A percentile compares a stretch with the other conserved stretches of the same genome.
These are phyloP conservation scores for Carex arenaria DNA, from an alignment of 202 grass and related monocot genomes.

Conservation along the genomic window DNA sequence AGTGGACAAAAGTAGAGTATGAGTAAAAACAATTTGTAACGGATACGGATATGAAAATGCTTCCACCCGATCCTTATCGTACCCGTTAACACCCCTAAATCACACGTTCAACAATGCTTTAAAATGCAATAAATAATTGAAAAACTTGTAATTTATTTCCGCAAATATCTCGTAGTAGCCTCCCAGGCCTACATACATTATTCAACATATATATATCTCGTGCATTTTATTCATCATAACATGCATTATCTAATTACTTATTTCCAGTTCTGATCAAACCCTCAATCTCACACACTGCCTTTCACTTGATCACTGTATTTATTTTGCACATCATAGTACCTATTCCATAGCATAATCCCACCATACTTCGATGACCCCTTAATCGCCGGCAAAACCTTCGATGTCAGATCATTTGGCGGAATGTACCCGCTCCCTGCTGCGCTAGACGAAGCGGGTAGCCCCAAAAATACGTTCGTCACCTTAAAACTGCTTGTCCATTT, in stretches of 20 bases:
- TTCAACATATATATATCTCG: neutral
- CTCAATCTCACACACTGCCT: slow-evolving; percentile 18
- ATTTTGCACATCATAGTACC: too few relatives aligned
- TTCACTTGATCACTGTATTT: too few relatives aligned
- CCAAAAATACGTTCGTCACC: slow-evolving; percentile 38
- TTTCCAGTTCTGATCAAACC: neutral
- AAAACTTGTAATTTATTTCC: too few relatives aligned
- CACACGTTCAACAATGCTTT: too few relatives aligned
- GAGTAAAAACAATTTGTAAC: too few relatives aligned
- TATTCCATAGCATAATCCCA: slow-evolving; percentile 61
- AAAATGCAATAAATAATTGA: too few relatives aligned
- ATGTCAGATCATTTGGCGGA: slow-evolving; percentile 34
- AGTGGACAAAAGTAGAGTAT: too few relatives aligned
- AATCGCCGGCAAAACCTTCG: slow-evolving; percentile 40
- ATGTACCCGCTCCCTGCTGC: slow-evolving; percentile 53
- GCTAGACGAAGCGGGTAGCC: slow-evolving; percentile 34
- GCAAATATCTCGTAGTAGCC: neutral
- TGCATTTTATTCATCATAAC: neutral
- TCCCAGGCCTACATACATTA: too few relatives aligned
- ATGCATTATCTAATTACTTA: neutral
- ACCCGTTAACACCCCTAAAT: too few relatives aligned
- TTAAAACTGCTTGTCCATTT: slow-evolving; percentile 37
- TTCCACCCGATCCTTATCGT: too few relatives aligned
- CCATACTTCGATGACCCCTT: slow-evolving; percentile 32
- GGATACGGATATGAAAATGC: too few relatives aligned